Conservation (phyloP, 2,329 filamentous ascomycete species). For the Dactylellina drechsleri region DNA sequence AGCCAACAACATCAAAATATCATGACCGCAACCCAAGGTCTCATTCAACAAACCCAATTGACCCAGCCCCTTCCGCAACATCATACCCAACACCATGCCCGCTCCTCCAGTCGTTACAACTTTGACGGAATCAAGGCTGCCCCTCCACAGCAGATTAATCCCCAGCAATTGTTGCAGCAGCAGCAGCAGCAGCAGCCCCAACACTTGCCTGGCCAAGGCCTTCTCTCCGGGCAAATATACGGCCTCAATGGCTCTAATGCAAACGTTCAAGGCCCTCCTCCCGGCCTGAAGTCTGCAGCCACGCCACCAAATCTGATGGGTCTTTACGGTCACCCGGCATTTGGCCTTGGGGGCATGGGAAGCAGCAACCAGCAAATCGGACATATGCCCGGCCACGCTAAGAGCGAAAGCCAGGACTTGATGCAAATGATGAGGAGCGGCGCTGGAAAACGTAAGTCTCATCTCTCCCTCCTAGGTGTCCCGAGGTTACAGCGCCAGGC, state of each 20-base stretch:
- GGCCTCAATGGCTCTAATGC: conserved; percentile 56
- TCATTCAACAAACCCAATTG: conserved; percentile 58
- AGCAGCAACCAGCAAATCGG: conserved; percentile 50
- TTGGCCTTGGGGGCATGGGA: conserved; percentile 69
- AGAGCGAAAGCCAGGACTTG: conserved; percentile 54
- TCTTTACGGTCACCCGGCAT: conserved; percentile 72
- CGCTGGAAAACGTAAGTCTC: conserved; percentile 59
- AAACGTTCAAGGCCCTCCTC: conserved; percentile 83
- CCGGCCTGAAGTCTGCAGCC: conserved; percentile 91
- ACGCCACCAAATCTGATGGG: conserved; percentile 95
- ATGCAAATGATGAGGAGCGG: conserved; percentile 57
- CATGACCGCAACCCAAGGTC: conserved; percentile 59
- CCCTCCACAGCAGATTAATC: conserved; percentile 57
- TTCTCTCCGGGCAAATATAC: conserved; percentile 58
- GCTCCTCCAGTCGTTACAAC: conserved; percentile 69
- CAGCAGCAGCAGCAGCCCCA: conserved; percentile 65
- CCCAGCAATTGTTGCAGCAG: conserved; percentile 66
- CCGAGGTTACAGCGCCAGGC: conserved; percentile 55
- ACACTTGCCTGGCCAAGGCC: conserved; percentile 58
- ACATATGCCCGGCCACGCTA: conserved; percentile 53
- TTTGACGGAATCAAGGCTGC: conserved; percentile 52
- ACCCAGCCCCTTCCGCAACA: conserved; percentile 62
- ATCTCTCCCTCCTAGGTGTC: conserved; percentile 73
- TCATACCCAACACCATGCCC: conserved; percentile 63
- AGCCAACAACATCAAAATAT: conserved; percentile 53